Percentiles rank a stretch among this genome's conserved stretches.
Evolutionary conservation across 2,329 filamentous ascomycete species (phyloP).

Genomic region (Chrysoporthe cubensis): DNA sequence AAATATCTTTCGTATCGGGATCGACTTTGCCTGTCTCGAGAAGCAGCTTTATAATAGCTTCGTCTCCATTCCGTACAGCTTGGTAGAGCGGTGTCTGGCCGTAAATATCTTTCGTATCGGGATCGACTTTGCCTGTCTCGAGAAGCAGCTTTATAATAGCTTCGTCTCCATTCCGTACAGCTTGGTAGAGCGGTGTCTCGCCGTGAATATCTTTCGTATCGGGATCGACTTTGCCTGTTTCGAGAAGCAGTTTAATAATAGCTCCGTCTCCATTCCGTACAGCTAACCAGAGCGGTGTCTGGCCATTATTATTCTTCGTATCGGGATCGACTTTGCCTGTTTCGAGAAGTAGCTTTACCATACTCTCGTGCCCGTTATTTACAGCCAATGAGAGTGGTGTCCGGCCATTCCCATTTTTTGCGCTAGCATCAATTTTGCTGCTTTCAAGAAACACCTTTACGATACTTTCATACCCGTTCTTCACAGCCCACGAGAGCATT

Average conservation of each 20-base stretch:
- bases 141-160: slow-evolving; percentile 13
- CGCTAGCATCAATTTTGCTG: background rate
- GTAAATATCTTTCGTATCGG: background rate
- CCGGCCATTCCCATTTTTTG: background rate
- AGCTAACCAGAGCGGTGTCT: background rate
- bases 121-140: background rate
- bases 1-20: background rate
- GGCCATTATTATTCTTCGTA: too few relatives aligned
- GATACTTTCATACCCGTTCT: background rate
- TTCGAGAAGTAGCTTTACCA: slow-evolving; percentile 2
- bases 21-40: background rate
- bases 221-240: background rate
- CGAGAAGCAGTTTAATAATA: background rate
- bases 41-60: slow-evolving; percentile 11
- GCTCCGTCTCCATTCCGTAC: background rate
- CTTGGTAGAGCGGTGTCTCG: slow-evolving; percentile 14
- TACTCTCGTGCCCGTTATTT: background rate
- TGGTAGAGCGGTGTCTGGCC: slow-evolving; percentile 13
- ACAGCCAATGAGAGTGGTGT: slow-evolving; percentile 15
- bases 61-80: background rate
- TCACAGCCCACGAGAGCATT: slow-evolving; percentile 9
- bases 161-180: background rate
- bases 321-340: too few relatives aligned
- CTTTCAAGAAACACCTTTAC: slow-evolving; percentile 11
- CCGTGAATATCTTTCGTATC: slow-evolving; percentile 10